Conservation (phyloP, 2,329 filamentous ascomycete genomes). For the Paracoccidioides brasiliensis region DNA sequence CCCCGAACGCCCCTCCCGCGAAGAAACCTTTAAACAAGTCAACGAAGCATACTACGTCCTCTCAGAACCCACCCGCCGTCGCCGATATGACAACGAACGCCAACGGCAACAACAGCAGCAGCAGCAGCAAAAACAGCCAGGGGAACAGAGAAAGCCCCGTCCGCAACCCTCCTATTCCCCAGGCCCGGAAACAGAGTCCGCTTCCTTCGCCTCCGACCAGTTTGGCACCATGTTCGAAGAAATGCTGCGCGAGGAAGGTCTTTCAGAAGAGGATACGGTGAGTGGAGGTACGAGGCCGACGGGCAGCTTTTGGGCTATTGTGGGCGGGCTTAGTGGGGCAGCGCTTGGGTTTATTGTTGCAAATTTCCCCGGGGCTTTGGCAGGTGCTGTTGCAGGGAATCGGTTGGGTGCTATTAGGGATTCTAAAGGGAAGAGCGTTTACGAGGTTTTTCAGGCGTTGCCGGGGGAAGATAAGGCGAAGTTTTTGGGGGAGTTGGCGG, state of each 20-base stretch:
- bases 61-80: slow-evolving; percentile 61
- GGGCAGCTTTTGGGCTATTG: slow-evolving; percentile 66
- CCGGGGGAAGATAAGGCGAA: slow-evolving; percentile 69
- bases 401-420: slow-evolving; percentile 80
- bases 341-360: slow-evolving; percentile 90
- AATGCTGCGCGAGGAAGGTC: slow-evolving; percentile 74
- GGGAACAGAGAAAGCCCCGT: background rate
- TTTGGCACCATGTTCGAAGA: slow-evolving; percentile 83
- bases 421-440: slow-evolving; percentile 87
- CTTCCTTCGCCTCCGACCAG: slow-evolving; percentile 54
- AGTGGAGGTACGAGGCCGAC: slow-evolving; percentile 40
- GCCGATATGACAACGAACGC: slow-evolving; percentile 71
- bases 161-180: slow-evolving; percentile 1
- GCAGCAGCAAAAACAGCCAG: too few species aligned
- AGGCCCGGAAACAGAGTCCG: slow-evolving; percentile 13
- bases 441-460: slow-evolving; percentile 75
- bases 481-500: slow-evolving; percentile 70
- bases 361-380: slow-evolving; percentile 78
- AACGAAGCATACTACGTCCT: slow-evolving; percentile 91
- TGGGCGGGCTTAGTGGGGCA: slow-evolving; percentile 76
- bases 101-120: slow-evolving; percentile 32
- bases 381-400: slow-evolving; percentile 86
- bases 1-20: slow-evolving; percentile 67
- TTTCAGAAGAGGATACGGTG: slow-evolving; percentile 57
- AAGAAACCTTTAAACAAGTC: slow-evolving; percentile 78